Conservation (phyloP, 768 basidiomycete species). For the Rhodotorula paludigena region DNA sequence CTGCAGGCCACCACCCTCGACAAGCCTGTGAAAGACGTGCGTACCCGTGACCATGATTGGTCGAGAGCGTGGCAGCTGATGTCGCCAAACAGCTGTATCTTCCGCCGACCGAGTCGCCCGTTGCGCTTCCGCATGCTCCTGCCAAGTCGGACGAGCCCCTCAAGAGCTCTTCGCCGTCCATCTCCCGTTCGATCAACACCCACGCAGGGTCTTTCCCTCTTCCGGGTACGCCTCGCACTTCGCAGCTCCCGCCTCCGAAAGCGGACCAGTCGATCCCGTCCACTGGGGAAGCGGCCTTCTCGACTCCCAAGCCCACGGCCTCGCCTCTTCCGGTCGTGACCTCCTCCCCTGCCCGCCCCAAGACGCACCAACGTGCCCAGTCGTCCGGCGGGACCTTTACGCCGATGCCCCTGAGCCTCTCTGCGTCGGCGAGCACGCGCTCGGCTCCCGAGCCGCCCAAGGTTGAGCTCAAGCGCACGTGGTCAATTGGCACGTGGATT, state of each 20-base stretch:
- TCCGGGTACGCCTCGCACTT: neutral
- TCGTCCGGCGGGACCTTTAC: neutral
- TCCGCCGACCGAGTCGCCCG: neutral
- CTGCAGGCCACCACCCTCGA: neutral
- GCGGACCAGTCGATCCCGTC: neutral
- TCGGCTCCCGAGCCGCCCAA: neutral
- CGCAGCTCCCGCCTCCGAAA: neutral
- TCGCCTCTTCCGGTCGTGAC: neutral
- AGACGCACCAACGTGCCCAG: neutral
- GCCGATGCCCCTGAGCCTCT: neutral
- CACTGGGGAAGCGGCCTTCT: neutral
- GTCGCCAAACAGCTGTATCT: neutral
- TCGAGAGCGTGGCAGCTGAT: too few species aligned
- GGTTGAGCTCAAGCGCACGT: slow-evolving; percentile 6
- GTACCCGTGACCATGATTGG: too few species aligned
- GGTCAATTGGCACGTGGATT: slow-evolving; percentile 9
- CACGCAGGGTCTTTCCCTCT: neutral
- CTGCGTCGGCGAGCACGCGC: neutral
- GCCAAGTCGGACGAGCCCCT: neutral
- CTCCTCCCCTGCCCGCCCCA: neutral
- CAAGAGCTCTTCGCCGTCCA: neutral
- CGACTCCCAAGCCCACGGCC: neutral
- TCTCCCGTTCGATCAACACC: neutral
- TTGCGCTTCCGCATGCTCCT: neutral
- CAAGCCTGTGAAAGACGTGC: too few species aligned